Conservation (phyloP, 75 land plant species). For the Selaginella moellendorffii region DNA sequence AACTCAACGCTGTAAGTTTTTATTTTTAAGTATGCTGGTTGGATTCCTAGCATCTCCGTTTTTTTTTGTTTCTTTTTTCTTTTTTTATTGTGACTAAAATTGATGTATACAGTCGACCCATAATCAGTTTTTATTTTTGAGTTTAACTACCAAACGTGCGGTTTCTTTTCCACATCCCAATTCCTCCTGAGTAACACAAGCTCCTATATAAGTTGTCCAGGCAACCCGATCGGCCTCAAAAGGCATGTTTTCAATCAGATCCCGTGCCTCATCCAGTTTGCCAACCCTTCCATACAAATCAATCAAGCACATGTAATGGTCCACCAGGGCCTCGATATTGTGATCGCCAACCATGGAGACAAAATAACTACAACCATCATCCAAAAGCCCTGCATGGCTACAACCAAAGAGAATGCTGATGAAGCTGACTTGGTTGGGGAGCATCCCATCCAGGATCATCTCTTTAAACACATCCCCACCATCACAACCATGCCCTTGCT, state of each 20-base stretch:
- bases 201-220: not conserved
- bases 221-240: not conserved
- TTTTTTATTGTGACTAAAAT: too few relatives aligned
- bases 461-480: not conserved
- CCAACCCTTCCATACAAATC: conserved; percentile 2
- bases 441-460: not conserved
- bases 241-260: not conserved
- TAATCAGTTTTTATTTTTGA: too few relatives aligned
- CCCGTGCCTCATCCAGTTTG: not conserved
- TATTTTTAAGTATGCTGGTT: too few relatives aligned
- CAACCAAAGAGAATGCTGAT: not conserved
- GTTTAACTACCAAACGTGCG: too few relatives aligned
- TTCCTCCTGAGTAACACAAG: not conserved
- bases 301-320: conserved; percentile 5
- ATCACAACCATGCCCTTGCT: not conserved
- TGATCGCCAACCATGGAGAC: not conserved
- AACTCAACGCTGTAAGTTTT: too few relatives aligned
- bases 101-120: too few relatives aligned
- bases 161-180: not conserved
- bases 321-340: not conserved
- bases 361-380: not conserved
- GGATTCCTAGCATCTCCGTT: too few relatives aligned
- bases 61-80: too few relatives aligned
- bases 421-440: not conserved
- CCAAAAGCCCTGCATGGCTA: not conserved